These are phyloP conservation scores for Cucumis melo DNA, from an alignment of 306 rosid genomes.

Conservation along the genomic window DNA sequence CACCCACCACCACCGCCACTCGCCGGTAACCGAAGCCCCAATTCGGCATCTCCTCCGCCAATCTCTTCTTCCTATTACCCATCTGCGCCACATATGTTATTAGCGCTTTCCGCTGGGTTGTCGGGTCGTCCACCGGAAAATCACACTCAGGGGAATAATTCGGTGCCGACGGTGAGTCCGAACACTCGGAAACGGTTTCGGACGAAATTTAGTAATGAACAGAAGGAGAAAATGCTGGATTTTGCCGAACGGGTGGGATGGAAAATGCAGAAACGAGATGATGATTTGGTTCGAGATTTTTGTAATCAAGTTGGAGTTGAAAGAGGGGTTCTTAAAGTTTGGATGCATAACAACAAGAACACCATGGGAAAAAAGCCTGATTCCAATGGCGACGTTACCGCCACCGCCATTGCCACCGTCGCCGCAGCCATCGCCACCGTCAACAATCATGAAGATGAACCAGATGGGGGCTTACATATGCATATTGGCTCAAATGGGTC, in stretches of 20 bases:
- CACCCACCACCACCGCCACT: conserved; percentile 16
- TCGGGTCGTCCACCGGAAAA: background rate
- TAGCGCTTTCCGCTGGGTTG: conserved; percentile 63
- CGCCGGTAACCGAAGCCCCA: conserved; percentile 41
- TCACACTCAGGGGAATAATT: background rate
- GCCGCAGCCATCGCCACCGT: too few species aligned
- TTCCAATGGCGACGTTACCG: background rate
- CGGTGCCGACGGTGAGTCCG: conserved; percentile 8
- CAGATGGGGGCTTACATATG: background rate
- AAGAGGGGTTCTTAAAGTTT: conserved; percentile 67
- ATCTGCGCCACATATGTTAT: conserved; percentile 86
- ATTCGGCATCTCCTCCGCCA: conserved; percentile 87
- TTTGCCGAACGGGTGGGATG: conserved; percentile 76
- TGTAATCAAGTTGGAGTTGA: conserved; percentile 64
- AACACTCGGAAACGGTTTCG: conserved; percentile 48
- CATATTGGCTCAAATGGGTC: conserved; percentile 69
- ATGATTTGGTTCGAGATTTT: conserved; percentile 43
- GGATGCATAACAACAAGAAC: conserved; percentile 98
- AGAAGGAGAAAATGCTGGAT: conserved; percentile 69
- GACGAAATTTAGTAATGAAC: conserved; percentile 63
- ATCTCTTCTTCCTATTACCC: conserved; percentile 90
- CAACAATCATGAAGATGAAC: background rate
- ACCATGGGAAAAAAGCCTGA: conserved; percentile 28
- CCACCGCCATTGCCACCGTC: background rate
- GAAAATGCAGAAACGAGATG: conserved; percentile 95